These are phyloP conservation scores for Colletotrichum liriopes DNA, from an alignment of 2,329 filamentous ascomycete species.

Conservation along the genomic window DNA sequence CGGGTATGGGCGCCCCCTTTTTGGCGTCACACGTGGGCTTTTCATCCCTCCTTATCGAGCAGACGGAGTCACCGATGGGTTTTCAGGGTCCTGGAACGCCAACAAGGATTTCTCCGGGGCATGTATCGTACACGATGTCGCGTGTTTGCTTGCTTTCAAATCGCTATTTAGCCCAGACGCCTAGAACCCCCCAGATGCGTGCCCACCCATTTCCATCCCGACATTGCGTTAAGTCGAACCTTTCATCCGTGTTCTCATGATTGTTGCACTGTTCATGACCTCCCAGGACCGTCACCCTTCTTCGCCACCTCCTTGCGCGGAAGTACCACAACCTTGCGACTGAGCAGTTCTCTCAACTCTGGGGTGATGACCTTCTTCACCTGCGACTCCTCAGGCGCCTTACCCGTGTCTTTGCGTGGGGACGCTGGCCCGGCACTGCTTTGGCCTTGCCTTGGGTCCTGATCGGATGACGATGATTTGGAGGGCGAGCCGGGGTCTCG, in stretches of 20 bases:
- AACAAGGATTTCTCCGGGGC: neutral
- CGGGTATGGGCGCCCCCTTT: neutral
- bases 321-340: slow-evolving; percentile 62
- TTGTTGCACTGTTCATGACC: slow-evolving; percentile 15
- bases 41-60: neutral
- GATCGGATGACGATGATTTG: slow-evolving; percentile 34
- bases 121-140: slow-evolving; percentile 3
- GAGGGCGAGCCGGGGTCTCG: slow-evolving; percentile 41
- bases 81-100: neutral
- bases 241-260: slow-evolving; percentile 4
- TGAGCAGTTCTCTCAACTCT: slow-evolving; percentile 69
- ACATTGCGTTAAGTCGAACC: neutral
- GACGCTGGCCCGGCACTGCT: slow-evolving; percentile 48
- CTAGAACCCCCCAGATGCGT: neutral
- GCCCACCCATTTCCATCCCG: neutral
- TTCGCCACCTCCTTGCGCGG: slow-evolving; percentile 55
- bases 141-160: neutral
- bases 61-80: neutral
- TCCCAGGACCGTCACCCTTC: slow-evolving; percentile 24
- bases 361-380: slow-evolving; percentile 68
- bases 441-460: neutral
- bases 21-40: slow-evolving; percentile 4
- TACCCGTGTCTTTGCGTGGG: slow-evolving; percentile 52
- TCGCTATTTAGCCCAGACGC: slow-evolving; percentile 3
- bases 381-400: slow-evolving; percentile 50